phyloP scores from a whole-genome alignment of 805 yeast species.

The Saturnispora hagleri region DNA sequence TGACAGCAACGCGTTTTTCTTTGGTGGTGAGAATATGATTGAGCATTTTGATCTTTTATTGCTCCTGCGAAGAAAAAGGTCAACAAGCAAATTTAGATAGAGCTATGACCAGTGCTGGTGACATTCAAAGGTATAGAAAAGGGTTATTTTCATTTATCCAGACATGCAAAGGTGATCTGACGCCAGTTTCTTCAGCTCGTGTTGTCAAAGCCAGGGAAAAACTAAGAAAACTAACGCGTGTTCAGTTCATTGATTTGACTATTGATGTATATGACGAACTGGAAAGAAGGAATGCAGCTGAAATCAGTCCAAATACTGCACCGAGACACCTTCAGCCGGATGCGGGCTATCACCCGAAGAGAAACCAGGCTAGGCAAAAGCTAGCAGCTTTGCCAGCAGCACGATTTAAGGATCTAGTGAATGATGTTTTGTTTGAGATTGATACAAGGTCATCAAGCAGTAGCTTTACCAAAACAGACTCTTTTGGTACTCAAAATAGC shows the following conservation, averaged over 20 bases:
- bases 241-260: slow-evolving; percentile 82
- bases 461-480: not conserved
- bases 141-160: slow-evolving; percentile 44
- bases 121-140: slow-evolving; percentile 11
- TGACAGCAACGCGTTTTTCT: slow-evolving; percentile 2
- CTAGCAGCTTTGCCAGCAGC: slow-evolving; percentile 73
- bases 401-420: slow-evolving; percentile 82
- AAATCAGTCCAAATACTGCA: not conserved
- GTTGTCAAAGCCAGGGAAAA: slow-evolving; percentile 82
- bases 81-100: not conserved
- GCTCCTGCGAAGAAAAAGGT: not conserved
- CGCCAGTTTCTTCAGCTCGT: slow-evolving; percentile 41
- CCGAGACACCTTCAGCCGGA: slow-evolving; percentile 32
- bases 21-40: not conserved
- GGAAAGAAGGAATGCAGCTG: slow-evolving; percentile 50
- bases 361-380: slow-evolving; percentile 93
- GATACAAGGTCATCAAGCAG: slow-evolving; percentile 36
- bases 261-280: slow-evolving; percentile 94
- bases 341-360: slow-evolving; percentile 73
- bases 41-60: not conserved
- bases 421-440: slow-evolving; percentile 81
- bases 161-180: slow-evolving; percentile 36
- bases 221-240: slow-evolving; percentile 64
- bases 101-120: slow-evolving; percentile 8
- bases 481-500: not conserved